Percentiles rank a stretch among this genome's conserved stretches.
These are phyloP conservation scores for Colletotrichum sidae DNA, from an alignment of 2,329 filamentous ascomycete species.

Conservation along the genomic window DNA sequence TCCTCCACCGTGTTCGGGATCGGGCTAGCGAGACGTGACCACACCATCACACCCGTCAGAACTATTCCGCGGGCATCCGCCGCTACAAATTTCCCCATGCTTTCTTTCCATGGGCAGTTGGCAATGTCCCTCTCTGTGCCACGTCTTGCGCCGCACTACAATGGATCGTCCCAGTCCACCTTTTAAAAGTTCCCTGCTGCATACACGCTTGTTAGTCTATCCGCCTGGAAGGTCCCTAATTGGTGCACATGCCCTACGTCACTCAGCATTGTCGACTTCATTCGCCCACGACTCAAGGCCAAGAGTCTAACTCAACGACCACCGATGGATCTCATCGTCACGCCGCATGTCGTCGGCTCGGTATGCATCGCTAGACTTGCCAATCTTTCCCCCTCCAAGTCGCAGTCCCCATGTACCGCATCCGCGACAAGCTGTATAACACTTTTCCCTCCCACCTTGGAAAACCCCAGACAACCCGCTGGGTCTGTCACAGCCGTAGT, in stretches of 20 bases:
- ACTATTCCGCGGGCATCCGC: slow-evolving; percentile 2
- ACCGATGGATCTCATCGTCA: slow-evolving; percentile 28
- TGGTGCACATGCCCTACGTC: slow-evolving; percentile 28
- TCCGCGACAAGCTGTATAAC: neutral
- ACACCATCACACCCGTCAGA: neutral
- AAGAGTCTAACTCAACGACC: slow-evolving; percentile 37
- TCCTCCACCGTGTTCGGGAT: neutral
- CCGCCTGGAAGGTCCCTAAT: slow-evolving; percentile 5
- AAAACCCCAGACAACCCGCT: neutral
- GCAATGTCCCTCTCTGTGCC: no score
- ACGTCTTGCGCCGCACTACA: no score
- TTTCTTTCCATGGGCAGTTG: no score
- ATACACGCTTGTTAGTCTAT: neutral
- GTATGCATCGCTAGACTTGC: slow-evolving; percentile 11
- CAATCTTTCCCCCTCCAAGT: slow-evolving; percentile 23
- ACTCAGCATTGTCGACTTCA: slow-evolving; percentile 16
- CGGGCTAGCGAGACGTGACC: slow-evolving; percentile 15
- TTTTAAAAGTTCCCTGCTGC: slow-evolving; percentile 21
- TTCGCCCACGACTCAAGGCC: slow-evolving; percentile 26
- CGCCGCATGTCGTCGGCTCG: slow-evolving; percentile 16
- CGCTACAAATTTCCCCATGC: no score
- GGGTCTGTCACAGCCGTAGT: neutral
- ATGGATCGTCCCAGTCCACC: slow-evolving; percentile 9
- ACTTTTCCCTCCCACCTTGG: neutral
- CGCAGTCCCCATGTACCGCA: slow-evolving; percentile 10